Base-by-base conservation (phyloP, 768 basidiomycete genomes). In the Russula vinacea region DNA sequence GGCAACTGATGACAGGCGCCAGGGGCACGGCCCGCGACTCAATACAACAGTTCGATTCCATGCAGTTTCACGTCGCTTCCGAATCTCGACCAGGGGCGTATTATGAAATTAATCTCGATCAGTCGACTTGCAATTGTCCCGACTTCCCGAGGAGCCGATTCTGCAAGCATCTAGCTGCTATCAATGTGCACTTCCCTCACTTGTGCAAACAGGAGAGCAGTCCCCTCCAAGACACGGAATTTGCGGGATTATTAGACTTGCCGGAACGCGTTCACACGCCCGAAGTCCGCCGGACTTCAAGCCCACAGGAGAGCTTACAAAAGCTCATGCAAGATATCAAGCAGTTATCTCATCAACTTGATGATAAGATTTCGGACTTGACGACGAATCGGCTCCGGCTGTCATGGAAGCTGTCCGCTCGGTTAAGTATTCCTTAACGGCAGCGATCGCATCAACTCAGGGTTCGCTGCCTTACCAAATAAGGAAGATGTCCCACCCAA, bases 101-200 rank as follows among this genome's bases (percentile, higher is more conserved):
- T 17, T 58, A 58, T 14, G 7, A 35, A 2, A 26, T 58, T 2
- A 10, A 58, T 50, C 58, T 58, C 6, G 1, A 24, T 13, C 9
- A 5, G 6, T 24, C 17, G 0, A 26, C 35, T 0, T 58, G 58
- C n/a, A 19, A 32, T 16, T 58, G 58, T 6, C 0, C 4, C 1
- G 47, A 58, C 4, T 58, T 50, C 35, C 58, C 47, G 2, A 24
- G 58, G 33, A 58, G 50, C 24, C 33, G 17, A 8, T 58, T 39
- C 17, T 58, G 58, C 58, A 58, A 50, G 47, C 47, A 58, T 24
- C 50, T 58, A 16, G 58, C 47, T 0, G 35, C 58, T 1, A 22
- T 50, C 1, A 10, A 50, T 17, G 9, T 50, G 22, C 47, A 58
- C 24, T 58, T 58, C 35, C 58, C 58, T 11, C 47, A 58, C 2